These are phyloP conservation scores for Anthracocystis walkeri DNA, from an alignment of 1,284 basidiomycete genomes.

Conservation along the genomic window DNA sequence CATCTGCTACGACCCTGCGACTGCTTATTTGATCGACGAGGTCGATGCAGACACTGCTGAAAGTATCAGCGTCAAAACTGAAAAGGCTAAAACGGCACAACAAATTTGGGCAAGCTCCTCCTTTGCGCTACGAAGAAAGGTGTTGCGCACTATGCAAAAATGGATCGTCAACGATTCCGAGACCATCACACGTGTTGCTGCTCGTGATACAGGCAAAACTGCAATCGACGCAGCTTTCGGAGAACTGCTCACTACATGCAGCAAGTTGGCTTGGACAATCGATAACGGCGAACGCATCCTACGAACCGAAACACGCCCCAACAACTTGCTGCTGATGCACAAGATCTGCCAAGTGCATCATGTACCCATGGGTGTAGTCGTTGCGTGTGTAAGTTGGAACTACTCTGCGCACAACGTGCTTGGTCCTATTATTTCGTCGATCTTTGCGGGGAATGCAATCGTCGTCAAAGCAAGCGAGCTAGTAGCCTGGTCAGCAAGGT, in stretches of 20 bases:
- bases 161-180: slow-evolving; percentile 93
- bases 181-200: slow-evolving; percentile 85
- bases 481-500: slow-evolving; percentile 62
- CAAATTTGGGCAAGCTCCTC: slow-evolving; percentile 78
- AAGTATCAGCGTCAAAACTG: slow-evolving; percentile 80
- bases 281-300: slow-evolving; percentile 55
- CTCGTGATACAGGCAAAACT: slow-evolving; percentile 95
- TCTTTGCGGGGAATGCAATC: slow-evolving; percentile 90
- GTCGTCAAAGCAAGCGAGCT: slow-evolving; percentile 81
- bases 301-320: slow-evolving; percentile 61
- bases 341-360: slow-evolving; percentile 83
- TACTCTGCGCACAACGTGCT: slow-evolving; percentile 85
- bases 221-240: slow-evolving; percentile 73
- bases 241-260: slow-evolving; percentile 62
- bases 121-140: slow-evolving; percentile 81
- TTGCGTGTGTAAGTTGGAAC: slow-evolving; percentile 89
- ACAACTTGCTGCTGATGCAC: slow-evolving; percentile 84
- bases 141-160: slow-evolving; percentile 84
- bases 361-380: slow-evolving; percentile 92
- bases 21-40: slow-evolving; percentile 80
- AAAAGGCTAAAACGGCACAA: slow-evolving; percentile 78
- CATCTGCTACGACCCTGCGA: slow-evolving; percentile 90
- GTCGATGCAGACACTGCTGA: slow-evolving; percentile 77
- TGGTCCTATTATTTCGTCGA: slow-evolving; percentile 87
- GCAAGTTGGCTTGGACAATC: slow-evolving; percentile 65